These are phyloP conservation scores for Jatropha multifida DNA, from an alignment of 441 rosid species.

Conservation along the genomic window DNA sequence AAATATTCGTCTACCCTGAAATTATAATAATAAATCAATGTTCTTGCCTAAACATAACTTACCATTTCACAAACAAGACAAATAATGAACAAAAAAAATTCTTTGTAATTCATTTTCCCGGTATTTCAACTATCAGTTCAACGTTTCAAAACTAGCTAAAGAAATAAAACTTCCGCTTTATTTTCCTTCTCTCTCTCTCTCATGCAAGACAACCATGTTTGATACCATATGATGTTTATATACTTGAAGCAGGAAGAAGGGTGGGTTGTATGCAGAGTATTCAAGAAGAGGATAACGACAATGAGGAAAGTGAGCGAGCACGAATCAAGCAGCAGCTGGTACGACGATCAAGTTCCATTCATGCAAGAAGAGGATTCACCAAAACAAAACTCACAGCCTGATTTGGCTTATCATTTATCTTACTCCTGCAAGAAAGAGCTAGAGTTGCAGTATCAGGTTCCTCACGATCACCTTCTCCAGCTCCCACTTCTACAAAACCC, in stretches of 20 bases:
- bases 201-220: too few relatives aligned
- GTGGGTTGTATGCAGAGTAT: constrained; percentile 94
- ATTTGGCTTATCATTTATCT: constrained; percentile 35
- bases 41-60: neutral
- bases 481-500: constrained; percentile 82
- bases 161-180: too few relatives aligned
- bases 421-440: constrained; percentile 62
- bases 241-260: constrained; percentile 75
- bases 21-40: too few relatives aligned
- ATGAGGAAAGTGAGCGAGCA: constrained; percentile 49
- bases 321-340: constrained; percentile 67
- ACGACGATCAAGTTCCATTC: constrained; percentile 62
- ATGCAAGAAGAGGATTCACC: constrained; percentile 57
- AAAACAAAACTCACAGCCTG: constrained; percentile 35
- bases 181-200: too few relatives aligned
- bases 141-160: too few relatives aligned
- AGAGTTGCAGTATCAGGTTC: constrained; percentile 30
- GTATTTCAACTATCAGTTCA: too few relatives aligned
- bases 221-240: neutral
- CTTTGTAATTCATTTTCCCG: neutral
- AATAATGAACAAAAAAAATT: neutral
- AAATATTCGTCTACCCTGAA: too few relatives aligned
- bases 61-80: neutral
- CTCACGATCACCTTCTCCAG: constrained; percentile 55
- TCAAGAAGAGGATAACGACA: constrained; percentile 68